Evolutionary conservation across 2,329 filamentous ascomycete genomes (phyloP).

Genomic region (Diaporthe nobilis): DNA sequence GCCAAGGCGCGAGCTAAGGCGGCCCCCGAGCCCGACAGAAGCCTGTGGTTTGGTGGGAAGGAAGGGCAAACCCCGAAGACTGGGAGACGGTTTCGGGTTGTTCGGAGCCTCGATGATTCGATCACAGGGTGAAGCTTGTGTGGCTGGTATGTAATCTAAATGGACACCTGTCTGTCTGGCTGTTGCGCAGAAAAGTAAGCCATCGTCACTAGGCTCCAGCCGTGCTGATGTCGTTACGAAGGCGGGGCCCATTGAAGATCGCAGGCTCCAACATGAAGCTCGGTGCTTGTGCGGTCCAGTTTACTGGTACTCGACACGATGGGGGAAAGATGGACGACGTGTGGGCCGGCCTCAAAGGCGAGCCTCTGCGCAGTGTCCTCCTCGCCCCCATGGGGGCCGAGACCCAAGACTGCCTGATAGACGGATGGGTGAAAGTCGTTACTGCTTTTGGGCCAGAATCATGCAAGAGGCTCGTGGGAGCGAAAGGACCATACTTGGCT

Average conservation of each 20-base stretch:
- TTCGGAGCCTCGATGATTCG: slow-evolving; percentile 18
- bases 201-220: slow-evolving; percentile 24
- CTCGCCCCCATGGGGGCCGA: slow-evolving; percentile 3
- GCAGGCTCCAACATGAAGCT: neutral
- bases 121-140: slow-evolving; percentile 1
- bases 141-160: slow-evolving; percentile 22
- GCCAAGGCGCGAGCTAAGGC: slow-evolving; percentile 29
- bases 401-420: neutral
- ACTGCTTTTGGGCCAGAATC: slow-evolving; percentile 2
- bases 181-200: slow-evolving; percentile 6
- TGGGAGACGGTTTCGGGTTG: neutral
- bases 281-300: neutral
- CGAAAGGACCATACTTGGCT: slow-evolving; percentile 30
- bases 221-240: neutral
- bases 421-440: slow-evolving; percentile 14
- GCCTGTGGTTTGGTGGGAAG: neutral
- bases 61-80: neutral
- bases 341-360: slow-evolving; percentile 2
- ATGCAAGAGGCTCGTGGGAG: neutral
- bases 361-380: neutral
- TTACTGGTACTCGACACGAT: slow-evolving; percentile 13
- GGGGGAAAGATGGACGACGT: neutral
- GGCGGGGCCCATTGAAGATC: neutral
- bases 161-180: slow-evolving; percentile 18
- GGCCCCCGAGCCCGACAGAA: slow-evolving; percentile 18